Conservation (phyloP, 768 basidiomycete species). For the Suillus paluster region DNA sequence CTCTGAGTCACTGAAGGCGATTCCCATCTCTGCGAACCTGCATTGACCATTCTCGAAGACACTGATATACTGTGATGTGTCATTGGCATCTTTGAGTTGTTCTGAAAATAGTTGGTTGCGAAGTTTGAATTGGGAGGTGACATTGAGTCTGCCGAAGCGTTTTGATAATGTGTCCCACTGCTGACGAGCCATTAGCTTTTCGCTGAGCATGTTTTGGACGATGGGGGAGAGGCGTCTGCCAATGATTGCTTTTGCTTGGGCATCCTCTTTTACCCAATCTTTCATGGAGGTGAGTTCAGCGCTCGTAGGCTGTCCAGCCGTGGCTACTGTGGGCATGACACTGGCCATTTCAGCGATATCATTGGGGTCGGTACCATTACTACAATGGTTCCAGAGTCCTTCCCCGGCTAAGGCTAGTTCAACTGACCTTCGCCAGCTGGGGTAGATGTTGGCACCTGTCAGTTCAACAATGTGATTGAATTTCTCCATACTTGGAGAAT, state of each 20-base stretch:
- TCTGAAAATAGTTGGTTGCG: neutral
- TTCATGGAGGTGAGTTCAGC: neutral
- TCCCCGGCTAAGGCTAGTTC: too few relatives aligned
- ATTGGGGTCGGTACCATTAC: too few relatives aligned
- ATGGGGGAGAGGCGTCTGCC: neutral
- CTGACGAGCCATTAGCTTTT: rapidly evolving
- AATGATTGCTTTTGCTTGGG: conserved; percentile 7
- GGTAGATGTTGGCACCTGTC: neutral
- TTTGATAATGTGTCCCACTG: neutral
- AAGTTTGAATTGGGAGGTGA: neutral
- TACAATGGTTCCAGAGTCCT: too few relatives aligned
- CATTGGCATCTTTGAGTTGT: neutral
- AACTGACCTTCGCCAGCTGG: neutral
- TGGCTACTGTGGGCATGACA: too few relatives aligned
- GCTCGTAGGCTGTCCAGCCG: too few relatives aligned
- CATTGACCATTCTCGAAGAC: neutral
- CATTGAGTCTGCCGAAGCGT: neutral
- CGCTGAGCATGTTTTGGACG: neutral
- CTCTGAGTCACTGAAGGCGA: neutral
- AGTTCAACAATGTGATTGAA: conserved; percentile 14
- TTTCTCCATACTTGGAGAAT: conserved; percentile 4
- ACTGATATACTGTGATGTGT: neutral
- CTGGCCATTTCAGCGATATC: too few relatives aligned
- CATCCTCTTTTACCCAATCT: neutral
- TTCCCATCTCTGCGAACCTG: neutral